Conservation (phyloP, 2,329 filamentous ascomycete genomes). For the Penicillium fuscoglaucum region DNA sequence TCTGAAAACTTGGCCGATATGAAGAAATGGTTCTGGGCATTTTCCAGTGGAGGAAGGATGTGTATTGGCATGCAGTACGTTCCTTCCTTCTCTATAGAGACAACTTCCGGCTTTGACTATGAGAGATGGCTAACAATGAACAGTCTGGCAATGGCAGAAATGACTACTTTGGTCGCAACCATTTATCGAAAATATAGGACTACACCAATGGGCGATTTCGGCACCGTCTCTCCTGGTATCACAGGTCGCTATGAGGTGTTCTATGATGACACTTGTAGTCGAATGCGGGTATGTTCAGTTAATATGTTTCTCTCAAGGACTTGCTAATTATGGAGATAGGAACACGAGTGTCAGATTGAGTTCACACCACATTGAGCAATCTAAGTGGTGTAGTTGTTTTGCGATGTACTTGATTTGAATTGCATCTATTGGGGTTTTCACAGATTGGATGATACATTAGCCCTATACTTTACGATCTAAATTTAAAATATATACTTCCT, state of each 20-base stretch:
- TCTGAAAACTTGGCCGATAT: not conserved
- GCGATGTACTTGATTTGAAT: not conserved
- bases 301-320: not conserved
- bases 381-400: not conserved
- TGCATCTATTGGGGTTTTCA: not conserved
- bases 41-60: not conserved
- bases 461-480: not conserved
- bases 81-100: not conserved
- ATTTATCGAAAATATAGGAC: not conserved
- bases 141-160: not conserved
- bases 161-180: not conserved
- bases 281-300: not conserved
- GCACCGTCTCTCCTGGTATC: not conserved
- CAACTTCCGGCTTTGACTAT: not conserved
- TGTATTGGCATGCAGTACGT: not conserved
- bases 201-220: not conserved
- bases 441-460: not conserved
- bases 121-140: not conserved
- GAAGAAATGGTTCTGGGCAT: constrained; percentile 1
- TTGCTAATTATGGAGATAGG: not conserved
- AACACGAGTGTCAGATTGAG: not conserved
- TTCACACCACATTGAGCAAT: not conserved
- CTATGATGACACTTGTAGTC: not conserved
- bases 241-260: not conserved
- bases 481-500: not conserved